A percentile compares a stretch with the other conserved stretches of the same genome.
phyloP scores from a whole-genome alignment of 1,139 yeast genomes.

The Eremothecium cymbalariae region DNA sequence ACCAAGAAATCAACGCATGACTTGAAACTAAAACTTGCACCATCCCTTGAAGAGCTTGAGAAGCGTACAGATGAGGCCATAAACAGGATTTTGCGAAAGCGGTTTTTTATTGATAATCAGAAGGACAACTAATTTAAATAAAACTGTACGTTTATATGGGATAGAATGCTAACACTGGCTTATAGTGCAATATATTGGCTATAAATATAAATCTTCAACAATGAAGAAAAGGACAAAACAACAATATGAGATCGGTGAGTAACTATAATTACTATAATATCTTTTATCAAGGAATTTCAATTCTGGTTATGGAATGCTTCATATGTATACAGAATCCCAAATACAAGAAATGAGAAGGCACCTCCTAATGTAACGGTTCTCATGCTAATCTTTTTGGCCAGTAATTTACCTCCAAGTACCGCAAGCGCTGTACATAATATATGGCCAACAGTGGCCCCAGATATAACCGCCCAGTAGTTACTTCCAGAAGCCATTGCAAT shows the following conservation, averaged over 20 bases:
- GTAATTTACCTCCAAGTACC: constrained; percentile 84
- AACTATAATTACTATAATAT: too few relatives aligned
- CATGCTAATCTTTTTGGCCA: constrained; percentile 85
- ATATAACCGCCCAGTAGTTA: constrained; percentile 79
- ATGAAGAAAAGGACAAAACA: constrained; percentile 2
- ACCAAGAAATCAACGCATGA: constrained; percentile 38
- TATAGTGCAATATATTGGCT: neutral
- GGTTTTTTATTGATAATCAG: constrained; percentile 24
- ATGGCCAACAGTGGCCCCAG: constrained; percentile 90
- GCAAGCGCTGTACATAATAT: constrained; percentile 85
- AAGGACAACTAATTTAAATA: too few relatives aligned
- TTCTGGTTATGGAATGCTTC: constrained; percentile 39
- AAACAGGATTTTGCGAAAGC: constrained; percentile 35
- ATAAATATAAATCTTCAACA: neutral
- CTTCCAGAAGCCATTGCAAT: constrained; percentile 98
- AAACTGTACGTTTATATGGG: too few relatives aligned
- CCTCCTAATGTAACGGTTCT: constrained; percentile 90
- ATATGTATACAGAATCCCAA: constrained; percentile 71
- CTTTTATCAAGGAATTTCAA: constrained; percentile 5
- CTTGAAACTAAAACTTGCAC: constrained; percentile 35
- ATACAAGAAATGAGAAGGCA: constrained; percentile 72
- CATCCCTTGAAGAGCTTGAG: constrained; percentile 34
- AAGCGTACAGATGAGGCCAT: constrained; percentile 37
- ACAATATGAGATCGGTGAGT: too few relatives aligned
- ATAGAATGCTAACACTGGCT: too few relatives aligned